Evolutionary conservation across 495 filamentous ascomycete genomes (phyloP).

Genomic region (Sabuloglossum arenarium): DNA sequence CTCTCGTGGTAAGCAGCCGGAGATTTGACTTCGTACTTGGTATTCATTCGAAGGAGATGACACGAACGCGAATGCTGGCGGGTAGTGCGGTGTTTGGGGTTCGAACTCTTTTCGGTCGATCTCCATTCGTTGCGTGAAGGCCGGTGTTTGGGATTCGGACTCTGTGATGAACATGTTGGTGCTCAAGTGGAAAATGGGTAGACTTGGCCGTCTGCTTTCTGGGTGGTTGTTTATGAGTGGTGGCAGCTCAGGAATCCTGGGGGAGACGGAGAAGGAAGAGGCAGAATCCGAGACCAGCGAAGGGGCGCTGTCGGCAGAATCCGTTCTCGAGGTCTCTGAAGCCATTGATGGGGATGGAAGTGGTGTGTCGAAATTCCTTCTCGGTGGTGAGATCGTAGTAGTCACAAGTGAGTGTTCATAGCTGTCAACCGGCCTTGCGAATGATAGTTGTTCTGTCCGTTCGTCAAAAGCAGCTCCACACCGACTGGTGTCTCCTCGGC

Average conservation of each 20-base stretch:
- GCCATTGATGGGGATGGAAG: slow-evolving; percentile 47
- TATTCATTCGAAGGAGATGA: not conserved
- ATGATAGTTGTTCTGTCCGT: not conserved
- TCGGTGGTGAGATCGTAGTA: slow-evolving; percentile 8
- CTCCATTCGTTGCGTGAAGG: not conserved
- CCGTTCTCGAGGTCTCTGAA: slow-evolving; percentile 35
- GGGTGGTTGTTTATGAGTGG: slow-evolving; percentile 13
- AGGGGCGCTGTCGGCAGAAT: slow-evolving; percentile 40
- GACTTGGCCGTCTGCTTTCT: slow-evolving; percentile 8
- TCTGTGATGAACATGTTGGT: slow-evolving; percentile 2
- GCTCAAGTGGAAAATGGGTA: slow-evolving; percentile 4
- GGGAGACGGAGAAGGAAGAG: slow-evolving; percentile 38
- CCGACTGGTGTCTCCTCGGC: slow-evolving; percentile 20
- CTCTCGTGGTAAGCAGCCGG: not conserved
- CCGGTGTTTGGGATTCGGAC: not conserved
- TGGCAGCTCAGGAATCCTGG: slow-evolving; percentile 20
- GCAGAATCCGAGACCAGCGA: slow-evolving; percentile 52
- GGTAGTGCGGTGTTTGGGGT: not conserved
- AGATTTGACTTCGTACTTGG: not conserved
- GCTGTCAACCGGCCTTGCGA: not conserved
- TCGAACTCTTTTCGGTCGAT: not conserved
- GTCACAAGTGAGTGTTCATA: not conserved
- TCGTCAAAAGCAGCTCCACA: slow-evolving; percentile 5
- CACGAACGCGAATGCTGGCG: not conserved
- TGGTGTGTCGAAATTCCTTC: slow-evolving; percentile 28